These are phyloP conservation scores for Bacidia rubella DNA, from an alignment of 495 filamentous ascomycete genomes.

Conservation along the genomic window DNA sequence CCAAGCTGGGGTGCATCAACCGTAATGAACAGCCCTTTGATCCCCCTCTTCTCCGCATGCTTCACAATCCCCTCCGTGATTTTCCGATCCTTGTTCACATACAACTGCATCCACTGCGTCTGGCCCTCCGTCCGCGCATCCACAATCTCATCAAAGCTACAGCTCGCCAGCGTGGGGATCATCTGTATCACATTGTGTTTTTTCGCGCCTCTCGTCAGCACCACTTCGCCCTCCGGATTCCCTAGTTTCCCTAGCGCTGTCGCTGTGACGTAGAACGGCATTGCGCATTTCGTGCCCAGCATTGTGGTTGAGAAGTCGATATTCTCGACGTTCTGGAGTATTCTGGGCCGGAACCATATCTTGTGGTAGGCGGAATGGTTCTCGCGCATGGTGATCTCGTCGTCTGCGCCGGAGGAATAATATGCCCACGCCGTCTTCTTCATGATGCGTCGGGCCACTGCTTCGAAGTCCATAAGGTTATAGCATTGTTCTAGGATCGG, in stretches of 20 bases:
- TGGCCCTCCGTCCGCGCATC: slow-evolving; percentile 64
- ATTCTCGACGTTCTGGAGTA: slow-evolving; percentile 75
- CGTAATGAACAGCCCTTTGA: slow-evolving; percentile 95
- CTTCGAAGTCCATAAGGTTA: slow-evolving; percentile 90
- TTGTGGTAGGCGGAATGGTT: slow-evolving; percentile 94
- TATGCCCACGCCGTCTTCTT: slow-evolving; percentile 94
- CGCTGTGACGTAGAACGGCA: slow-evolving; percentile 86
- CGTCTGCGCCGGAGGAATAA: slow-evolving; percentile 90
- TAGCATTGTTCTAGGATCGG: slow-evolving; percentile 80
- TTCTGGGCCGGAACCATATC: slow-evolving; percentile 86
- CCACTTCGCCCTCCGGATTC: slow-evolving; percentile 75
- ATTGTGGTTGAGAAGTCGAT: slow-evolving; percentile 80
- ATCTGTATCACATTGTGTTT: slow-evolving; percentile 86
- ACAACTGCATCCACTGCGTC: slow-evolving; percentile 93
- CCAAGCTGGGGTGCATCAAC: slow-evolving; percentile 95
- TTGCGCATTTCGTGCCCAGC: slow-evolving; percentile 69
- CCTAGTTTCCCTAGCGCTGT: slow-evolving; percentile 88
- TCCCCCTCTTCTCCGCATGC: slow-evolving; percentile 84
- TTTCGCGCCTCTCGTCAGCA: slow-evolving; percentile 71
- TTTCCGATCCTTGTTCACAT: slow-evolving; percentile 91
- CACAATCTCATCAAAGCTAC: slow-evolving; percentile 92
- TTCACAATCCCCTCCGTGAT: slow-evolving; percentile 83
- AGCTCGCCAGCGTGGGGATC: slow-evolving; percentile 97
- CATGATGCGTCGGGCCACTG: slow-evolving; percentile 76
- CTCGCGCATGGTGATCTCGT: slow-evolving; percentile 95